These are phyloP conservation scores for Leccinum solheimii DNA, from an alignment of 1,284 basidiomycete genomes.

Conservation along the genomic window DNA sequence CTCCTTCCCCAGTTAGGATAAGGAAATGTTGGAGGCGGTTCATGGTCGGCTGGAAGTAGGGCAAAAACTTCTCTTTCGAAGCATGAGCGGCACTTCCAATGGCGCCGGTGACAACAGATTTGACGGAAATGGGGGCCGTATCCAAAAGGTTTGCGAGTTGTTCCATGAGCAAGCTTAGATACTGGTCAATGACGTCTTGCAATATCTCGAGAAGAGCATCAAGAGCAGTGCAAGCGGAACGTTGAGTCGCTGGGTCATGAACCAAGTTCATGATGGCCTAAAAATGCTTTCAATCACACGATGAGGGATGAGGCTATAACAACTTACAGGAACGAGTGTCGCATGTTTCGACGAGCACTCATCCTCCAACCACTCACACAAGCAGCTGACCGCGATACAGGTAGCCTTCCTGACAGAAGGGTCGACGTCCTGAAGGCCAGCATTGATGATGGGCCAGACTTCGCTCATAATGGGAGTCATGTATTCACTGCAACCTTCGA, in stretches of 20 bases:
- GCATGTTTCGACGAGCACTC: conserved; percentile 87
- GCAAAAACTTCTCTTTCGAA: conserved; percentile 89
- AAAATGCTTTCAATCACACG: conserved; percentile 4
- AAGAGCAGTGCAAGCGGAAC: conserved; percentile 92
- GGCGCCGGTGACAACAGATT: conserved; percentile 96
- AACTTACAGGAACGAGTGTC: conserved; percentile 80
- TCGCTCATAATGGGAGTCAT: conserved; percentile 93
- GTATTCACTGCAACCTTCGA: conserved; percentile 98
- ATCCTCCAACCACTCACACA: conserved; percentile 98
- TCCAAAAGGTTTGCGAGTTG: conserved; percentile 88
- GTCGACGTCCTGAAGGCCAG: conserved; percentile 84
- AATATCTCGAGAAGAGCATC: conserved; percentile 97
- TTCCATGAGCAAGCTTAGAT: conserved; percentile 95
- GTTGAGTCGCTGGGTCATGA: conserved; percentile 86
- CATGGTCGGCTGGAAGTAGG: conserved; percentile 96
- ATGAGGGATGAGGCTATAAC: not conserved
- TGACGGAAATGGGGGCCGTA: conserved; percentile 82
- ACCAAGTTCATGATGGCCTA: conserved; percentile 89
- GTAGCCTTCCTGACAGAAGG: conserved; percentile 90
- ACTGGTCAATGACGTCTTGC: conserved; percentile 87
- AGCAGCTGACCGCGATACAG: conserved; percentile 92
- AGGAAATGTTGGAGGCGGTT: conserved; percentile 86
- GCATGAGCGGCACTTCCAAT: conserved; percentile 99
- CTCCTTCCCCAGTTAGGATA: conserved; percentile 79
- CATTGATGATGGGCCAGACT: conserved; percentile 95